Base-by-base conservation (phyloP, 257 asterid genomes). In the Paulownia fortunei region DNA sequence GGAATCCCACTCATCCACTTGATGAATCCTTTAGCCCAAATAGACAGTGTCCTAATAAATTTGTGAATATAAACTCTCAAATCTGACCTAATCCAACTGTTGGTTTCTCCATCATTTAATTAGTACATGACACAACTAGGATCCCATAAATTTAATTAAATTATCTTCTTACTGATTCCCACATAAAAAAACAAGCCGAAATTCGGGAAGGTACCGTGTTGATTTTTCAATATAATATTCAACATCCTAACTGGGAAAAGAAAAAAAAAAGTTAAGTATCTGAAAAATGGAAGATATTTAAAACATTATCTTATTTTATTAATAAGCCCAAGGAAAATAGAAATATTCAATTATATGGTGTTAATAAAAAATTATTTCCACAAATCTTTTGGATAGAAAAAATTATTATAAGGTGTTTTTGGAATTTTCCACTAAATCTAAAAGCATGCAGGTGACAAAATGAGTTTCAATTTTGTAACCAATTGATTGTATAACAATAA, bases 1-100 rank as follows among this genome's bases (percentile, higher is more conserved):
- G 81, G 84, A 76, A 76, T 81, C 84, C 84, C 84, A 81, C 81
- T 81, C 84, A 63, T 54, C 74, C 78, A 76, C 81, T 70, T 68
- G 69, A 12, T 9, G 46, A 60, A 44, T 74, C 34, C 60, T 59
- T 59, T 59, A 21, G 27, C 18, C 36, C 59, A 36, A 2, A 36
- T 21, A 15, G 8, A n/a, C 46, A 12, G 2, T 36, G 64, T 1
- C 64, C 62, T 13, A 18, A 64, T 30, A 59, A 73, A 74, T 34
- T 75, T 51, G 19, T 75, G 8, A 49, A 19, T 24, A 5, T 27
- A 27, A 56, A 66, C 7, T 47, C 56, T 54, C 42, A 52, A 73
- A 73, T 74, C 81, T 76, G 70, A 69, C 84, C 81, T 61, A 81
- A 76, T 76, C 72, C 72, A 66, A 15, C 59, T 39, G 13, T 36